Conservation (phyloP, 2,329 filamentous ascomycete genomes). For the Neonectria magnoliae region DNA sequence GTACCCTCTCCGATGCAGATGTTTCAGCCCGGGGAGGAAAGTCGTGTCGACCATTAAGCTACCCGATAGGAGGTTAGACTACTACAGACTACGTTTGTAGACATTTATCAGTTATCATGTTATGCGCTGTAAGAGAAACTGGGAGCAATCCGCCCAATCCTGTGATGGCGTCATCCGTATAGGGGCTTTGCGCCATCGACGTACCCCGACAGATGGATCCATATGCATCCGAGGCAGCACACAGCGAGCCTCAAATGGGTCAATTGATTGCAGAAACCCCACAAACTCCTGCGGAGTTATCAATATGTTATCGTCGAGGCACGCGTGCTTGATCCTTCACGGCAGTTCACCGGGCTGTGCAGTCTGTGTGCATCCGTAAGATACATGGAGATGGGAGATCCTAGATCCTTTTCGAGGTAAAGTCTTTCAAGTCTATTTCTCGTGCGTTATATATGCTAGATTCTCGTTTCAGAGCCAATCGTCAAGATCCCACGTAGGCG, state of each 20-base stretch:
- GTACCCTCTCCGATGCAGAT: not conserved
- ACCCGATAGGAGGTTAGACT: not conserved
- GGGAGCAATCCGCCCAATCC: constrained; percentile 8
- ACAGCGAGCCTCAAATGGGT: not conserved
- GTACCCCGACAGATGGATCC: constrained; percentile 6
- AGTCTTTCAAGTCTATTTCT: not conserved
- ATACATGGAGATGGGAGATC: not conserved
- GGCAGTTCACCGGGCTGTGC: not conserved
- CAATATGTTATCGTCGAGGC: constrained; percentile 13
- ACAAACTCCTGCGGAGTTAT: constrained; percentile 14
- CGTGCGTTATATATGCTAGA: not conserved
- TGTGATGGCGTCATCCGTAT: constrained; percentile 38
- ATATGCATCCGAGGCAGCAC: constrained; percentile 2
- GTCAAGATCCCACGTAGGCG: not conserved
- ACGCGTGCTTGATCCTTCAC: not conserved
- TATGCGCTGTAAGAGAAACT: not conserved
- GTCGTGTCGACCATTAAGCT: not conserved
- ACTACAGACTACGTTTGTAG: not conserved
- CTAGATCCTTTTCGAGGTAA: not conserved
- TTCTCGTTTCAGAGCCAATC: not conserved
- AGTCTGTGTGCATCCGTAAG: not conserved
- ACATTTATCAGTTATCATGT: not conserved
- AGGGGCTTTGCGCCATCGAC: constrained; percentile 38
- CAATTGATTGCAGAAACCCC: constrained; percentile 15
- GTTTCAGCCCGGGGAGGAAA: not conserved